Conservation (phyloP, 2,329 filamentous ascomycete species). For the Microsporum audouinii region DNA sequence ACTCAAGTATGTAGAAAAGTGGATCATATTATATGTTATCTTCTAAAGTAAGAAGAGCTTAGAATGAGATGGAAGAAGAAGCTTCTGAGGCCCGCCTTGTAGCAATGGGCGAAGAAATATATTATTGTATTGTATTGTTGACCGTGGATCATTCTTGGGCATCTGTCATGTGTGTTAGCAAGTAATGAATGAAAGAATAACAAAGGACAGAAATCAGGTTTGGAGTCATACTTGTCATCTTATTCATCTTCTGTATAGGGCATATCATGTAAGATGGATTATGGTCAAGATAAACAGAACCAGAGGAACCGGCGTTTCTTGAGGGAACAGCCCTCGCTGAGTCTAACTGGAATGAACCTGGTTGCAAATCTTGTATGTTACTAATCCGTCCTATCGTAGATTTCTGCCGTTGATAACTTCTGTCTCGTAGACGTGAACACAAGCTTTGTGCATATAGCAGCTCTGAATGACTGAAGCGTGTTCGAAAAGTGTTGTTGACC, state of each 20-base stretch:
- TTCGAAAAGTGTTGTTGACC: slow-evolving; percentile 37
- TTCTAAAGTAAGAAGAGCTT: too few relatives aligned
- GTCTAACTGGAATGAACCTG: slow-evolving; percentile 46
- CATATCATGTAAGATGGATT: neutral
- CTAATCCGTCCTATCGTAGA: slow-evolving; percentile 34
- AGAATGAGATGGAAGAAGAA: too few relatives aligned
- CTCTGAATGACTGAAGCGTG: slow-evolving; percentile 17
- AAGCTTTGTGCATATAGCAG: slow-evolving; percentile 2
- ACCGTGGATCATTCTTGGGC: slow-evolving; percentile 22
- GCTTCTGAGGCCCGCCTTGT: too few relatives aligned
- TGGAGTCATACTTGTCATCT: slow-evolving; percentile 45
- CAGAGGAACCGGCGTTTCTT: slow-evolving; percentile 4
- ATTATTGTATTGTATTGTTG: too few relatives aligned
- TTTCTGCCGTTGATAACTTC: slow-evolving; percentile 1
- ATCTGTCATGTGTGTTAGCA: slow-evolving; percentile 15
- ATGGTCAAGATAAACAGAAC: slow-evolving; percentile 10
- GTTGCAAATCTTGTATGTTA: slow-evolving; percentile 48
- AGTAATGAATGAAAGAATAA: slow-evolving; percentile 30
- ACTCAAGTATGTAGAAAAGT: too few relatives aligned
- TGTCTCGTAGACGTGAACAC: neutral
- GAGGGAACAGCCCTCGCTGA: slow-evolving; percentile 18
- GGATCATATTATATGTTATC: too few relatives aligned
- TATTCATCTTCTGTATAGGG: too few relatives aligned
- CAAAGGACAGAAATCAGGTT: slow-evolving; percentile 36
- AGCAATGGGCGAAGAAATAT: too few relatives aligned